Evolutionary conservation across 768 basidiomycete genomes (phyloP).

Genomic region (Agaricus subrufescens): DNA sequence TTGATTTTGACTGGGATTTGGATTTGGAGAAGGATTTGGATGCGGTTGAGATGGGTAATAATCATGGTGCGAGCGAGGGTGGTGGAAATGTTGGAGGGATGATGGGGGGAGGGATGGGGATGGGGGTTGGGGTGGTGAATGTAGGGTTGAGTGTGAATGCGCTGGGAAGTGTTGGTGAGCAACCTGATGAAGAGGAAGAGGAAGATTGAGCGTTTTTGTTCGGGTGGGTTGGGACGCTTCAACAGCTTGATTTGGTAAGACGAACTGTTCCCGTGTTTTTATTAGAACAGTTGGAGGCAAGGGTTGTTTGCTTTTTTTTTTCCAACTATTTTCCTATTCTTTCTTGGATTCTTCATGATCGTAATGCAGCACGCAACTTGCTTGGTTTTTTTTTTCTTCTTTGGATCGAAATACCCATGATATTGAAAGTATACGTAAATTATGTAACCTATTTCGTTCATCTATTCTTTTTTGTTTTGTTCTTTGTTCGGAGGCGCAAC

Average conservation of each 20-base stretch:
- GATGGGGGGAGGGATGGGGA: not conserved
- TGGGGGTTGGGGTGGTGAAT: not conserved
- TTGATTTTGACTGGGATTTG: conserved; percentile 32
- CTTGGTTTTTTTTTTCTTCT: too few relatives aligned
- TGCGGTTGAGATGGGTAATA: conserved; percentile 32
- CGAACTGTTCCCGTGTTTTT: not conserved
- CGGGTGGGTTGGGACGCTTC: too few relatives aligned
- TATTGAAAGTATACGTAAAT: too few relatives aligned
- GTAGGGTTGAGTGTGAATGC: not conserved
- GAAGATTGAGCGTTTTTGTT: not conserved
- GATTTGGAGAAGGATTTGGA: conserved; percentile 62
- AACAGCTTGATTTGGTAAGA: not conserved
- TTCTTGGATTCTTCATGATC: too few relatives aligned
- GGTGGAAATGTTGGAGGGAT: conserved; percentile 12
- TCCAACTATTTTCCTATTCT: too few relatives aligned
- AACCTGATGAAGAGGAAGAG: conserved; percentile 9
- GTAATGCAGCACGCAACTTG: too few relatives aligned
- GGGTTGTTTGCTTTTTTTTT: too few relatives aligned
- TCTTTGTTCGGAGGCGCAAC: too few relatives aligned
- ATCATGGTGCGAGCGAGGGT: conserved; percentile 1
- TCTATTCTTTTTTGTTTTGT: too few relatives aligned
- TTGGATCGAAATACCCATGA: too few relatives aligned
- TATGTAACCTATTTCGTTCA: too few relatives aligned
- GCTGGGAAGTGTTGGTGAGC: conserved; percentile 5
- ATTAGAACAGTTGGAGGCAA: not conserved